Percentiles rank a stretch among this genome's conserved stretches.
Evolutionary conservation across 345 rosid species (phyloP).

Genomic region (Excoecaria agallocha): DNA sequence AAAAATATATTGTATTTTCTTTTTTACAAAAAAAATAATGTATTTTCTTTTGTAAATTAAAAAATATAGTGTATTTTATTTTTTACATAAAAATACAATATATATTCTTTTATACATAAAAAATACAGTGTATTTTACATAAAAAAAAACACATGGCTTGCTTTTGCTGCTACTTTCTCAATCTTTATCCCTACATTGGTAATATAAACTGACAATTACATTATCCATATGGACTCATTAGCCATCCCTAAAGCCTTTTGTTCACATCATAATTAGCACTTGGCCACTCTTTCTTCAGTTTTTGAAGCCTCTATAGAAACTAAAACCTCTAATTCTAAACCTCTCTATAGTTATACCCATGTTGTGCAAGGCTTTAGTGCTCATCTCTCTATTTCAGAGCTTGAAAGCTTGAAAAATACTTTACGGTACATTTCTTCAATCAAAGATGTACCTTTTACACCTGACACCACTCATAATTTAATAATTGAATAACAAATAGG

Average conservation of each 20-base stretch:
- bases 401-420: constrained; percentile 14
- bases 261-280: constrained; percentile 14
- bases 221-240: constrained; percentile 26
- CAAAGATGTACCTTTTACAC: constrained; percentile 17
- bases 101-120: too few species aligned
- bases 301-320: not conserved
- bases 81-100: too few species aligned
- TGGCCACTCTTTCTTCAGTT: constrained; percentile 13
- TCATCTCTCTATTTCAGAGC: constrained; percentile 20
- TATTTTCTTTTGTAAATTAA: too few species aligned
- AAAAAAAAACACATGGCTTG: too few species aligned
- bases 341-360: constrained; percentile 18
- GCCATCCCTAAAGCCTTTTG: constrained; percentile 27
- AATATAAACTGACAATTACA: constrained; percentile 18
- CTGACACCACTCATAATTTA: constrained; percentile 27
- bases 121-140: too few species aligned
- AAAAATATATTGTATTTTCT: too few species aligned
- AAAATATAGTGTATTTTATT: too few species aligned
- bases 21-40: too few species aligned
- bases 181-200: constrained; percentile 4
- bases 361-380: constrained; percentile 26
- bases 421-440: constrained; percentile 18
- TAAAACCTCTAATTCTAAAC: not conserved
- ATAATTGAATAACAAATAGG: too few species aligned
- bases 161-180: too few species aligned